Percentiles rank a stretch among this genome's conserved stretches.
phyloP scores from a whole-genome alignment of 2,329 filamentous ascomycete species.

The Fusarium hostae region DNA sequence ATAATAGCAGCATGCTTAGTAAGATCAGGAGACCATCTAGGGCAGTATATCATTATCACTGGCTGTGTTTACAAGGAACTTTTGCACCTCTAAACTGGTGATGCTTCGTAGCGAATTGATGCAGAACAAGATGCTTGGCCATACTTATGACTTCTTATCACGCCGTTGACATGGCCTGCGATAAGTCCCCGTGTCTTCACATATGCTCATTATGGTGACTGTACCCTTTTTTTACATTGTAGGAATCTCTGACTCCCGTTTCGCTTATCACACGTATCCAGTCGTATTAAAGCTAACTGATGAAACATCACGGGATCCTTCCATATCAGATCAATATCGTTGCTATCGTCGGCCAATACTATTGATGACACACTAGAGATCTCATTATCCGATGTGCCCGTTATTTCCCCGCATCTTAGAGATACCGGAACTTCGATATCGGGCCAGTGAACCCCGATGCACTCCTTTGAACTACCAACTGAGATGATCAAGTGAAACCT shows the following conservation, averaged over 20 bases:
- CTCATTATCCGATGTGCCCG: not conserved
- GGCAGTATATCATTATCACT: not conserved
- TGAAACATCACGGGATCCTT: not conserved
- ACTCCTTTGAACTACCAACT: not conserved
- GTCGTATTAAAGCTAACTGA: not conserved
- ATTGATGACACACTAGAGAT: not conserved
- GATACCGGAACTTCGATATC: not conserved
- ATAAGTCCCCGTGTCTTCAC: not conserved
- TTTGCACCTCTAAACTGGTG: not conserved
- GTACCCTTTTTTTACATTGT: too few species aligned
- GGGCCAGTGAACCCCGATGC: not conserved
- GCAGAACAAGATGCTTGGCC: not conserved
- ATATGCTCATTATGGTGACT: not conserved
- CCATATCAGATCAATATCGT: not conserved
- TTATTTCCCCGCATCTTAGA: not conserved
- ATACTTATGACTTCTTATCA: too few species aligned
- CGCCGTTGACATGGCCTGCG: not conserved
- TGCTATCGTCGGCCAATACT: not conserved
- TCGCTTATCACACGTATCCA: not conserved
- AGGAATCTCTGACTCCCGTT: not conserved
- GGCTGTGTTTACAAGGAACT: accelerated
- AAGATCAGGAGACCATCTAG: not conserved
- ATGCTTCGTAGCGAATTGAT: not conserved
- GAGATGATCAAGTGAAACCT: not conserved
- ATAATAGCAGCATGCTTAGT: not conserved